Evolutionary conservation across 2,329 filamentous ascomycete species (phyloP).

Genomic region (Colletotrichum siamense): DNA sequence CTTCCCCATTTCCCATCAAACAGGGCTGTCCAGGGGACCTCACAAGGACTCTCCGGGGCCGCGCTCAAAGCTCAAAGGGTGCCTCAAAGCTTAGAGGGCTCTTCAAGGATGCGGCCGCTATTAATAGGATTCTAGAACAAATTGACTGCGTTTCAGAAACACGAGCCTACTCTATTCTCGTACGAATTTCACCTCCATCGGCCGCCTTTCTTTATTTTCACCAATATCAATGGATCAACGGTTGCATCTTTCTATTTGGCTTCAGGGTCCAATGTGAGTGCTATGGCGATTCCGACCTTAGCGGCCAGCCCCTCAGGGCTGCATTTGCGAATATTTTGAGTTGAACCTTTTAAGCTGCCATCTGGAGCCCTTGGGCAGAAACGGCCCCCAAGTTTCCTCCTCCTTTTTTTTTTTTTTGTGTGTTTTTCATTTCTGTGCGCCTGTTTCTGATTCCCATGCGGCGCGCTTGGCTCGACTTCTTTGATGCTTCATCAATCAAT

Average conservation of each 20-base stretch:
- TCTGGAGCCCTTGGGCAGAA: neutral
- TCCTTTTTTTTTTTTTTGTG: neutral
- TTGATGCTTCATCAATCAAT: neutral
- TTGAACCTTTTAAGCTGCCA: neutral
- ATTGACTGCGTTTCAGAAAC: slow-evolving; percentile 20
- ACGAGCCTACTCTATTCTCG: slow-evolving; percentile 12
- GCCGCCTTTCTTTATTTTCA: neutral
- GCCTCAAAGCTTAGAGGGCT: neutral
- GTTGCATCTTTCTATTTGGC: neutral
- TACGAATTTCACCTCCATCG: neutral
- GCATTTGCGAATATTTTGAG: neutral
- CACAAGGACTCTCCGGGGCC: neutral
- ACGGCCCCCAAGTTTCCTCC: slow-evolving; percentile 5
- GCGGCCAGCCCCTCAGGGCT: neutral
- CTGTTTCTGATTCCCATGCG: neutral
- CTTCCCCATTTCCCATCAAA: neutral
- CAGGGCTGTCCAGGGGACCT: neutral
- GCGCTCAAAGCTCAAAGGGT: neutral
- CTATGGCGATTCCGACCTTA: neutral
- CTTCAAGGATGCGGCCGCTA: slow-evolving; percentile 15
- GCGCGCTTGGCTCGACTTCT: neutral
- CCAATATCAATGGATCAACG: neutral
- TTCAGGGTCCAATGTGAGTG: neutral
- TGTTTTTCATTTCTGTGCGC: neutral
- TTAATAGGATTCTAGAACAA: slow-evolving; percentile 22